Evolutionary conservation across 306 rosid species (phyloP), one percentile per base, ranked within the genome.

Genomic region (Trifolium dubium): DNA sequence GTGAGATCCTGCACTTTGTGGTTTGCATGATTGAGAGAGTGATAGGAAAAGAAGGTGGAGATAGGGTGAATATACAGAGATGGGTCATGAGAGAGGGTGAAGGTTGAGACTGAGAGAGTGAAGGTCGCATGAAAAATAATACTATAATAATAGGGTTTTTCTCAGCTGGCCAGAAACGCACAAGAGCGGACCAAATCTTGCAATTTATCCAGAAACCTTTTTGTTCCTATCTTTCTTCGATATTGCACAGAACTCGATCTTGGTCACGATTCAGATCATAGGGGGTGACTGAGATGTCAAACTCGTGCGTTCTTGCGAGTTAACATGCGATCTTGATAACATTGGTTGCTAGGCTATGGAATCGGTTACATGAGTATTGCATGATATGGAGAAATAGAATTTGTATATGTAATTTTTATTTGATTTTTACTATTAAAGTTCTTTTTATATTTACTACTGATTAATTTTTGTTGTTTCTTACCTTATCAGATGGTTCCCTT

Each of bases 401-500:
- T 72, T 53, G 11, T 60, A 30, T 65, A 4, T 64, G 34, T 63
- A 7, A 30, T 10, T 58, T 31, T 59, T 15, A n/a, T 17, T 51
- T 51, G 17, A 23, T 28, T 49, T 58, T 61, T 68, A 14, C 53
- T 37, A 43, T 72, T 41, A 9, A 28, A 53, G 15, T 32, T 73
- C 40, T 58, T 28, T 70, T 5, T 79, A 54, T 39, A 39, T 73
- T 64, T 62, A 51, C 46, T 54, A 39, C 69, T 64, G 71, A 55
- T 79, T 85, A 56, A 47, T 60, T 65, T 83, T 65, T 64, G 49
- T 51, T 18, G 51, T 14, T 77, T 76, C 63, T 53, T 80, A 51
- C 69, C 62, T 70, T 37, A 44, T 74, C 93, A 95, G 99, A 77
- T 95, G 98, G 98, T 92, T 95, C 89, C 97, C 99, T 77, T 92